Percentiles rank a stretch among this genome's conserved stretches.
Conservation (phyloP, 2,329 filamentous ascomycete genomes). For the Aspergillus sp. region DNA sequence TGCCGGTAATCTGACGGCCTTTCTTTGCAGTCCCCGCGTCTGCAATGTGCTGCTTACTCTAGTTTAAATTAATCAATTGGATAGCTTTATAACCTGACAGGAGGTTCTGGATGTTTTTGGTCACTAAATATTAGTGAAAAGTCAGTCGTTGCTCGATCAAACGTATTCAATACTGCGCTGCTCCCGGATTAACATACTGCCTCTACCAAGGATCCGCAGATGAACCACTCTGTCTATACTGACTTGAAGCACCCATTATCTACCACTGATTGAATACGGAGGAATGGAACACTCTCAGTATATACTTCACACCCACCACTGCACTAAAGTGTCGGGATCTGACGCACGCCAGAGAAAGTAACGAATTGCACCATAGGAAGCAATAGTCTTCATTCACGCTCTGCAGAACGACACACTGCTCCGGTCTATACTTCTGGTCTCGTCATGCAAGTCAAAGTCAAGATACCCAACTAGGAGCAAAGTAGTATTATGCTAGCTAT, state of each 20-base stretch:
- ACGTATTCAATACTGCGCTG: no score
- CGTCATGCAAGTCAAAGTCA: background rate
- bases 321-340: background rate
- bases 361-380: background rate
- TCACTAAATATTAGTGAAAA: no score
- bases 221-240: no score
- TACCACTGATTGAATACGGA: background rate
- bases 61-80: background rate
- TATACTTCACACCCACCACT: background rate
- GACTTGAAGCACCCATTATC: background rate
- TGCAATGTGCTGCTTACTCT: background rate
- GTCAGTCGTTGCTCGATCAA: no score
- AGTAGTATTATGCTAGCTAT: no score
- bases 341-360: background rate
- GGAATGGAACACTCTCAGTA: no score
- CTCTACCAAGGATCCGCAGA: no score
- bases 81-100: background rate
- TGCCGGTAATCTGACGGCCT: constrained; percentile 8
- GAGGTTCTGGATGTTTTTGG: no score
- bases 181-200: no score
- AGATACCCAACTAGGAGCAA: no score
- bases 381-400: background rate
- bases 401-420: background rate
- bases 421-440: background rate
- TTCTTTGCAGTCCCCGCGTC: background rate